Conservation (phyloP, 1,139 yeast species). For the Arxiozyma bovina region DNA sequence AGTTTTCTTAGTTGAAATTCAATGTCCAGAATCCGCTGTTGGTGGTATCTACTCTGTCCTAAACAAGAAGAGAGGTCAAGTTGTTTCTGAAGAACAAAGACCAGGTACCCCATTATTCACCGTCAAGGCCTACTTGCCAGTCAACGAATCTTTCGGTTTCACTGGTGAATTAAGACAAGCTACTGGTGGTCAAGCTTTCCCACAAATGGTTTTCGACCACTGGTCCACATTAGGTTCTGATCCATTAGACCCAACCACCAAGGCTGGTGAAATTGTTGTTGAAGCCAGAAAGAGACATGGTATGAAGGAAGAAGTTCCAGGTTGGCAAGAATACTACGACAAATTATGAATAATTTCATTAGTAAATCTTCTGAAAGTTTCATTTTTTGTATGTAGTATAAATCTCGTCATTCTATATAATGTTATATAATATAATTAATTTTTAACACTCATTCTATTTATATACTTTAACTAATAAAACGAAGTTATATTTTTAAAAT, state of each 20-base stretch:
- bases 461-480: constrained; percentile 1
- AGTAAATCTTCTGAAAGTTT: constrained; percentile 4
- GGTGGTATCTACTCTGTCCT: constrained; percentile 99
- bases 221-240: constrained; percentile 89
- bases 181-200: constrained; percentile 99
- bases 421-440: constrained; percentile 3
- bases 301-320: constrained; percentile 95
- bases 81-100: constrained; percentile 96
- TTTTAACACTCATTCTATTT: constrained; percentile 2
- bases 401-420: constrained; percentile 4
- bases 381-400: constrained; percentile 16
- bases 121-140: constrained; percentile 98
- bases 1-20: constrained; percentile 97
- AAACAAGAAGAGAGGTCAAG: constrained; percentile 99
- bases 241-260: constrained; percentile 82
- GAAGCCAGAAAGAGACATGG: constrained; percentile 96
- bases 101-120: constrained; percentile 99
- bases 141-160: constrained; percentile 99
- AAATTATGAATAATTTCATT: constrained; percentile 63
- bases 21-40: constrained; percentile 98
- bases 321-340: constrained; percentile 99
- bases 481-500: neutral
- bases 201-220: constrained; percentile 99
- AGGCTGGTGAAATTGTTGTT: constrained; percentile 88
- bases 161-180: constrained; percentile 99